A percentile compares a stretch with the other conserved stretches of the same genome.
phyloP scores from a whole-genome alignment of 2,329 filamentous ascomycete genomes.

The Sporothrix inflata region DNA sequence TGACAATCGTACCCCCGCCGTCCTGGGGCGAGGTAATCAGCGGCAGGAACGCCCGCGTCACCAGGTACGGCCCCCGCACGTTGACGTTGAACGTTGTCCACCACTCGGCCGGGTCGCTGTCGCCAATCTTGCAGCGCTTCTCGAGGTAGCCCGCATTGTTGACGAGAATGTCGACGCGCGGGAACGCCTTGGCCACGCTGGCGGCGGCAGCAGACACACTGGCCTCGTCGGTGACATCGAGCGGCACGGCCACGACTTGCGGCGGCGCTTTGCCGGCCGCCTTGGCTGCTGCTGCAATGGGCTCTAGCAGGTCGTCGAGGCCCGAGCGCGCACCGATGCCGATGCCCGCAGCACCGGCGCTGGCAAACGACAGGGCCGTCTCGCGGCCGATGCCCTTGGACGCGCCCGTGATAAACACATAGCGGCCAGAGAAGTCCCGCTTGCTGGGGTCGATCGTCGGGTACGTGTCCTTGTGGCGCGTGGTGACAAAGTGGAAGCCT shows the following conservation, averaged over 20 bases:
- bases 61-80: slow-evolving; percentile 52
- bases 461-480: slow-evolving; percentile 41
- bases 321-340: slow-evolving; percentile 55
- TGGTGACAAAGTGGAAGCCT: slow-evolving; percentile 33
- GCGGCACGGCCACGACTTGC: slow-evolving; percentile 37
- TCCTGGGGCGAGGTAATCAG: slow-evolving; percentile 43
- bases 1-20: slow-evolving; percentile 47
- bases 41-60: slow-evolving; percentile 53
- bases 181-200: slow-evolving; percentile 40
- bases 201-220: slow-evolving; percentile 43
- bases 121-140: slow-evolving; percentile 40
- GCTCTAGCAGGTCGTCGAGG: slow-evolving; percentile 45
- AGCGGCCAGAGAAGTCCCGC: slow-evolving; percentile 35
- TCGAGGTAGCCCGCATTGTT: slow-evolving; percentile 50
- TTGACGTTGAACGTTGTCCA: slow-evolving; percentile 55
- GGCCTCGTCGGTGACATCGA: slow-evolving; percentile 44
- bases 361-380: slow-evolving; percentile 50
- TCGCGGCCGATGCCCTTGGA: slow-evolving; percentile 37
- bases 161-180: slow-evolving; percentile 45
- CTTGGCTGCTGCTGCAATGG: slow-evolving; percentile 44
- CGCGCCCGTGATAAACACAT: slow-evolving; percentile 38
- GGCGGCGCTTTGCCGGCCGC: slow-evolving; percentile 37
- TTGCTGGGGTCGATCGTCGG: slow-evolving; percentile 35
- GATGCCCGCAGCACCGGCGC: slow-evolving; percentile 53
- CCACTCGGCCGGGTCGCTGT: slow-evolving; percentile 49